phyloP scores from a whole-genome alignment of 768 basidiomycete genomes.

The Xerocomellus chrysenteron region DNA sequence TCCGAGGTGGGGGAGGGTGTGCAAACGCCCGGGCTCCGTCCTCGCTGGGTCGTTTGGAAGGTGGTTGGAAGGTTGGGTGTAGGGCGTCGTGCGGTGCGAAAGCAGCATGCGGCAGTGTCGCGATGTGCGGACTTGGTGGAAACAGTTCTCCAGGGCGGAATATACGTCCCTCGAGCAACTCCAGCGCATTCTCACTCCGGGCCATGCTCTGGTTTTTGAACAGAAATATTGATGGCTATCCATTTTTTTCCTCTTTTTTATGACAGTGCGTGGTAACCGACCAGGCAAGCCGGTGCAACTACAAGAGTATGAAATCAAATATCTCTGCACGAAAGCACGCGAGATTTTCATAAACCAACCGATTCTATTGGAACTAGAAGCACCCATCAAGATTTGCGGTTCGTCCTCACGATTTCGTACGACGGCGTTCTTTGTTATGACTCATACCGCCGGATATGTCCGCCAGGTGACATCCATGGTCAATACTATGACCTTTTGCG shows the following conservation, averaged over 20 bases:
- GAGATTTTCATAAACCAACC: conserved; percentile 99
- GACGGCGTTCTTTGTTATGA: conserved; percentile 15
- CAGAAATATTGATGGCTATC: conserved; percentile 15
- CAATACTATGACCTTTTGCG: conserved; percentile 99
- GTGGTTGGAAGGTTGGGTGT: conserved; percentile 1
- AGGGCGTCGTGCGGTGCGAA: conserved; percentile 4
- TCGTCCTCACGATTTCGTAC: conserved; percentile 30
- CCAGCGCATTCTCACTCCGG: neutral
- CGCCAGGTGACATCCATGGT: conserved; percentile 93
- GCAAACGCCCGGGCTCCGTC: neutral
- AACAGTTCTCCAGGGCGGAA: conserved; percentile 5
- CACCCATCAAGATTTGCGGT: conserved; percentile 99
- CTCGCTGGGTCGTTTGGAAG: neutral
- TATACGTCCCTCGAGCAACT: neutral
- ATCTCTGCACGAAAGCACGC: conserved; percentile 96
- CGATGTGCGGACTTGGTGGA: conserved; percentile 3
- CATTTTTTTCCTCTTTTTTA: conserved; percentile 20
- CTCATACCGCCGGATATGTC: conserved; percentile 19
- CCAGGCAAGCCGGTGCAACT: conserved; percentile 98
- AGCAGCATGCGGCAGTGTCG: conserved; percentile 20
- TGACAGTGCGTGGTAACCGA: conserved; percentile 91
- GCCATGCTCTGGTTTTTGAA: neutral
- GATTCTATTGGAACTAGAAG: conserved; percentile 95
- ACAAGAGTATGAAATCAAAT: conserved; percentile 99
- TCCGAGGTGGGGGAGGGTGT: neutral